Evolutionary conservation across 2,329 filamentous ascomycete genomes (phyloP).

Genomic region (Talaromyces sp.): DNA sequence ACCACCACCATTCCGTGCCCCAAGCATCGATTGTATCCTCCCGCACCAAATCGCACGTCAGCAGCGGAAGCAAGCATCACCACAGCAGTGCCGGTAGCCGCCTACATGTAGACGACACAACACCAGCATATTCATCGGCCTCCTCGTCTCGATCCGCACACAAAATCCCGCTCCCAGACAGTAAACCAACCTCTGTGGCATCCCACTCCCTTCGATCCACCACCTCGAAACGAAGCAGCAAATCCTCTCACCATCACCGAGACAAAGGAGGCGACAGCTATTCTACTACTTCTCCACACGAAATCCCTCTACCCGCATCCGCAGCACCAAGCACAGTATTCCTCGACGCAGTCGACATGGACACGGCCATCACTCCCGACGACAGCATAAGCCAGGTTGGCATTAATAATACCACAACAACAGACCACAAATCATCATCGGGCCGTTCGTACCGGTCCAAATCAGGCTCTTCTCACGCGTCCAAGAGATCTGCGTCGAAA

Average conservation of each 20-base stretch:
- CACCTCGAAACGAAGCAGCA: conserved; percentile 8
- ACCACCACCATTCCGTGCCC: conserved; percentile 3
- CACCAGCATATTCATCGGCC: conserved; percentile 10
- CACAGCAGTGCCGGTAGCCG: neutral
- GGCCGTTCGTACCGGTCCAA: conserved; percentile 15
- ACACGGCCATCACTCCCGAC: conserved; percentile 61
- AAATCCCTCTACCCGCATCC: conserved; percentile 28
- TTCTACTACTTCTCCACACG: neutral
- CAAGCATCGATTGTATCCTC: conserved; percentile 1
- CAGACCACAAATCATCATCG: conserved; percentile 5
- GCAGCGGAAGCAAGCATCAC: neutral
- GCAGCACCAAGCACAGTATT: conserved; percentile 24
- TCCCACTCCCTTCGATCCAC: conserved; percentile 17
- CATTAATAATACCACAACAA: conserved; percentile 19
- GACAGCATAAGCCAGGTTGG: conserved; percentile 72
- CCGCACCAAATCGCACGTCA: conserved; percentile 13
- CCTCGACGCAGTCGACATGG: conserved; percentile 18
- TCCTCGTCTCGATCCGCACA: conserved; percentile 30
- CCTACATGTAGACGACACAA: neutral
- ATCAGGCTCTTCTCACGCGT: conserved; percentile 23
- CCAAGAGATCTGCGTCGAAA: conserved; percentile 20
- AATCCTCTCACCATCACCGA: neutral
- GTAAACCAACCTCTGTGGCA: conserved; percentile 19
- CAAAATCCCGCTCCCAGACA: conserved; percentile 30
- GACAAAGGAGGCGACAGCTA: conserved; percentile 12